Evolutionary conservation across 768 basidiomycete species (phyloP), one percentile per base, ranked within the genome.

Genomic region (Termitomyces titanicus): DNA sequence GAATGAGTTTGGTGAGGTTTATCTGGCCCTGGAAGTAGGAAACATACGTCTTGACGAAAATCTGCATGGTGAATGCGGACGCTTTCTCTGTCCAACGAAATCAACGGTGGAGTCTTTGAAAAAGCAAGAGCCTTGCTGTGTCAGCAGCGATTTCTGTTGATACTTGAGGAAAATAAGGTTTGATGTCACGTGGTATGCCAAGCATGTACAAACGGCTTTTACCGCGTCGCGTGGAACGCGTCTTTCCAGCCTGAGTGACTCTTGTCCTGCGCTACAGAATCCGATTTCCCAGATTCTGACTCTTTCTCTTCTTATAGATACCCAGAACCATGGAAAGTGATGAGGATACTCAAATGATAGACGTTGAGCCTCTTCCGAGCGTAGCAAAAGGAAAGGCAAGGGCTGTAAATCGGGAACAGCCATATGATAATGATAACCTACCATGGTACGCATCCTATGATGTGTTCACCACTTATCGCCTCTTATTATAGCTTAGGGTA

Each of bases 41-140:
- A 6, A 78, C 91, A 56, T 64, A 92, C 92, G 93, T 94, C 78
- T 94, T 98, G 55, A 98, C 95, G 76, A 98, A 98, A 72, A 97
- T 98, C 79, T 97, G 94, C 94, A 97, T 96, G 58, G 59, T 74
- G 79, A 82, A 85, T 77, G 61, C 75, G 79, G 82, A 85, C 77
- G 86, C 88, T 75, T 79, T 74, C 86, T 89, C 92, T 93, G 74
- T 93, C 91, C 91, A 93, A 84, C 89, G 86, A 85, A 66, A 60
- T 82, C 62, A 85, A 84, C 84, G 90, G 74, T 94, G 92, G 91
- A 93, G 89, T 94, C 91, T 84, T 93, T 73, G 88, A 92, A 78
- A 88, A 86, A 85, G 85, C 83, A 81, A 80, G 79, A 77, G 76
- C 79, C 77, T 67, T 45, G 44, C 52, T 54, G 22, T n/a, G 51